Conservation (phyloP, 2,329 filamentous ascomycete genomes). For the Reticulascus tulasneorum region DNA sequence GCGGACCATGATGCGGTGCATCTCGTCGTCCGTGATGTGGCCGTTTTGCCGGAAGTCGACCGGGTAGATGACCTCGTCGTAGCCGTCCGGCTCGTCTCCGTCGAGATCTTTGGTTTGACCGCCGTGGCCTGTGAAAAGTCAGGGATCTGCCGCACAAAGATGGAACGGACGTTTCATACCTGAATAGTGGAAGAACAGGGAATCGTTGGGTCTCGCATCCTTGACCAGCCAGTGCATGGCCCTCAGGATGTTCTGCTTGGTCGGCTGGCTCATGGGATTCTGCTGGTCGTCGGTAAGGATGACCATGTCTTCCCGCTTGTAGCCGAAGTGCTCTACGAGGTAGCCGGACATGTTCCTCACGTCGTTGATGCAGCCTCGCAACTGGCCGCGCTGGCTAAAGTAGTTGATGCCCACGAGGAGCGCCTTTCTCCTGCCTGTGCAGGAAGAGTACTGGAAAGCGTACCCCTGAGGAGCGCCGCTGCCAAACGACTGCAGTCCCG, state of each 20-base stretch:
- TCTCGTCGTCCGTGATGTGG: slow-evolving; percentile 79
- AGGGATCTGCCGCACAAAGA: no score
- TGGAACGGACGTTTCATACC: no score
- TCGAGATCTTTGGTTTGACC: slow-evolving; percentile 78
- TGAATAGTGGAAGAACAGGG: slow-evolving; percentile 96
- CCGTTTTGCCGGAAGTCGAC: slow-evolving; percentile 77
- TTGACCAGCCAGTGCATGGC: slow-evolving; percentile 99
- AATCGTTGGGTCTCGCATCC: slow-evolving; percentile 87
- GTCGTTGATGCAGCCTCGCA: slow-evolving; percentile 94
- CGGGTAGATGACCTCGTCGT: slow-evolving; percentile 80
- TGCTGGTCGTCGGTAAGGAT: slow-evolving; percentile 94
- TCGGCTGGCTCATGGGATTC: slow-evolving; percentile 95
- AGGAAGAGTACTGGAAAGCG: slow-evolving; percentile 86
- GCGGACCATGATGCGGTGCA: slow-evolving; percentile 69
- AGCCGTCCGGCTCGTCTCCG: slow-evolving; percentile 77
- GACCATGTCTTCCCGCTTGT: slow-evolving; percentile 95
- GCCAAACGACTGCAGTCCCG: slow-evolving; percentile 68
- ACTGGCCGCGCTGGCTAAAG: slow-evolving; percentile 85
- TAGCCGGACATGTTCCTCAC: slow-evolving; percentile 96
- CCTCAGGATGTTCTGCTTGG: slow-evolving; percentile 88
- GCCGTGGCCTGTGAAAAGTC: slow-evolving; percentile 57
- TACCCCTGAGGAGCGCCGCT: slow-evolving; percentile 77
- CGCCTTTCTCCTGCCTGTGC: slow-evolving; percentile 83
- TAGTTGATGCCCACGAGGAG: slow-evolving; percentile 95
- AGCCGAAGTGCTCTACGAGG: slow-evolving; percentile 82